Evolutionary conservation across 495 filamentous ascomycete genomes (phyloP).

Genomic region (Acidiella bohemica): DNA sequence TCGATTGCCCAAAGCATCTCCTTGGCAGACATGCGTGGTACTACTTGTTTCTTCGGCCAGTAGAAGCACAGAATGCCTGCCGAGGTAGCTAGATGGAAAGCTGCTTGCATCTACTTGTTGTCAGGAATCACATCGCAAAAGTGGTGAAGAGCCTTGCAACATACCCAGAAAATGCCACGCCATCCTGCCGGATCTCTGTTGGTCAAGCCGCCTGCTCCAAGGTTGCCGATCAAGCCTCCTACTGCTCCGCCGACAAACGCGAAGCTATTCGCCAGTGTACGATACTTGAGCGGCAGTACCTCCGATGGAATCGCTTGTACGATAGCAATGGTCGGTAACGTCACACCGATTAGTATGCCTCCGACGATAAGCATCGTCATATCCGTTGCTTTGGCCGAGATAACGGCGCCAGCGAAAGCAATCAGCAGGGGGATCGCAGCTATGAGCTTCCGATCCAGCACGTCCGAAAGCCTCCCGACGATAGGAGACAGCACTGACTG

Average conservation of each 20-base stretch:
- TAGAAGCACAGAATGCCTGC: constrained; percentile 39
- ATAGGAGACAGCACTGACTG: constrained; percentile 42
- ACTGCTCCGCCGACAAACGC: constrained; percentile 35
- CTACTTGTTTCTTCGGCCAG: constrained; percentile 32
- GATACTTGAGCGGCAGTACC: constrained; percentile 41
- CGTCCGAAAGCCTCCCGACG: constrained; percentile 41
- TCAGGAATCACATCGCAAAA: no score
- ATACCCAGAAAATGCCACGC: constrained; percentile 40
- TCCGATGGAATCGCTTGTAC: constrained; percentile 42
- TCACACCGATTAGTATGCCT: constrained; percentile 40
- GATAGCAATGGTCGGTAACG: constrained; percentile 39
- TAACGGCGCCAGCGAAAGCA: constrained; percentile 38
- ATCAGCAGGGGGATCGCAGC: constrained; percentile 37
- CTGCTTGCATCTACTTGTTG: constrained; percentile 41
- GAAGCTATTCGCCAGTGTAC: constrained; percentile 40
- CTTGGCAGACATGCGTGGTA: constrained; percentile 31
- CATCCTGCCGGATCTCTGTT: constrained; percentile 35
- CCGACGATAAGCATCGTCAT: constrained; percentile 43
- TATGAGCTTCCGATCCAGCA: constrained; percentile 41
- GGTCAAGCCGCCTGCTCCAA: constrained; percentile 40
- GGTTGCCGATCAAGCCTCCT: constrained; percentile 35
- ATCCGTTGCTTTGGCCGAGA: constrained; percentile 40
- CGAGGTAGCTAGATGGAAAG: constrained; percentile 35
- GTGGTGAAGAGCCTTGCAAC: not conserved
- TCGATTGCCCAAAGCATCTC: constrained; percentile 40